Evolutionary conservation across 495 filamentous ascomycete genomes (phyloP).

Genomic region (Penicillium crystallinum): DNA sequence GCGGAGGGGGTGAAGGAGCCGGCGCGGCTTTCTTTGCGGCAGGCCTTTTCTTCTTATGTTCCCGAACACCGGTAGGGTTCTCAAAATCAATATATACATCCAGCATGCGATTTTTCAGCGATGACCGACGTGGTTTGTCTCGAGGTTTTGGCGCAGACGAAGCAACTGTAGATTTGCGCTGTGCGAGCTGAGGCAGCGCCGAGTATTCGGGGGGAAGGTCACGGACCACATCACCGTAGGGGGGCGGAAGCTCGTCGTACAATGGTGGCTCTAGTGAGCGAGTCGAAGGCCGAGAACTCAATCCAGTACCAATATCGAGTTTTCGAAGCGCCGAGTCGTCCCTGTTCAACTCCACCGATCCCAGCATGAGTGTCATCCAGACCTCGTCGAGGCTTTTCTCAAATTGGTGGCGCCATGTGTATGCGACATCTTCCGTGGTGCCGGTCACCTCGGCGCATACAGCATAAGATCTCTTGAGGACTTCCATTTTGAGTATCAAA

Average conservation of each 20-base stretch:
- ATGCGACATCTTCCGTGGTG: neutral
- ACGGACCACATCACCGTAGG: conserved; percentile 39
- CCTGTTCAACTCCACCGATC: no score
- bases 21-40: conserved; percentile 32
- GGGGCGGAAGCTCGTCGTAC: conserved; percentile 34
- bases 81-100: conserved; percentile 47
- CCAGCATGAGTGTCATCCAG: conserved; percentile 8
- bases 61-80: conserved; percentile 43
- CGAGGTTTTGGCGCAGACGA: conserved; percentile 15
- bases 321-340: neutral
- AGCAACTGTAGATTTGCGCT: conserved; percentile 12
- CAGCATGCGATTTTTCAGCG: conserved; percentile 28
- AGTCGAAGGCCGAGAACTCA: conserved; percentile 7
- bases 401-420: neutral
- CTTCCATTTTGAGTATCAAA: conserved; percentile 18
- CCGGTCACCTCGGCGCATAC: neutral
- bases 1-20: conserved; percentile 18
- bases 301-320: conserved; percentile 10
- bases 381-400: conserved; percentile 10
- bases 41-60: conserved; percentile 44
- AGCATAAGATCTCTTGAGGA: neutral
- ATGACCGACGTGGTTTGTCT: conserved; percentile 31
- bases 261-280: conserved; percentile 6
- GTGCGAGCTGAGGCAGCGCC: conserved; percentile 25
- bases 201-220: conserved; percentile 44